Conservation (phyloP, 1,284 basidiomycete genomes). For the Mycena sp. region DNA sequence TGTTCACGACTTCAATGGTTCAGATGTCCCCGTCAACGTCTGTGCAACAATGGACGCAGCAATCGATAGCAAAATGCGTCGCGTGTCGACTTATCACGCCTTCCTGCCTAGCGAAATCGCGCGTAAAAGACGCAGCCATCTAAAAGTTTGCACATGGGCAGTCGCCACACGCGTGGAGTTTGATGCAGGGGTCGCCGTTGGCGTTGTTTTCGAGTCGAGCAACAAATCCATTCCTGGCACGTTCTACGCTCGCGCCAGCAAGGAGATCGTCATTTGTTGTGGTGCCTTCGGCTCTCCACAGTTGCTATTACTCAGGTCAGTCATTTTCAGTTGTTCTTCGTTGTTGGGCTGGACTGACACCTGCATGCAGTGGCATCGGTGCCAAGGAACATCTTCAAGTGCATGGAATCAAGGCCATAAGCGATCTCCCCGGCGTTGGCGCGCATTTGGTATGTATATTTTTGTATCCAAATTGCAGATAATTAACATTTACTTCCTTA, state of each 20-base stretch:
- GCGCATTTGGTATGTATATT: conserved; percentile 21
- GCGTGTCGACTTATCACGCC: conserved; percentile 14
- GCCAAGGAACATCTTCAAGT: conserved; percentile 21
- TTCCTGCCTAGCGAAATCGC: conserved; percentile 8
- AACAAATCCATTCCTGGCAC: neutral
- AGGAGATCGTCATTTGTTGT: conserved; percentile 40
- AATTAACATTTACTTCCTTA: neutral
- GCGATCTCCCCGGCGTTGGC: conserved; percentile 33
- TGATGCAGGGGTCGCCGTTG: conserved; percentile 14
- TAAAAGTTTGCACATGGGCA: conserved; percentile 16
- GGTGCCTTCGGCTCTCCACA: conserved; percentile 43
- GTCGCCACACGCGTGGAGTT: conserved; percentile 7
- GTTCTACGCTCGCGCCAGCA: conserved; percentile 34
- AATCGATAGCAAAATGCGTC: conserved; percentile 5
- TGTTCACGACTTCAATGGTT: neutral
- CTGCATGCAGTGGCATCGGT: conserved; percentile 34
- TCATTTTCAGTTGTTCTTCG: neutral
- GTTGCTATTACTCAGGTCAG: conserved; percentile 36
- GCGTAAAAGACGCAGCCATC: neutral
- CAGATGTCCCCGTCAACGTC: neutral
- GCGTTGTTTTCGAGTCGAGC: conserved; percentile 18
- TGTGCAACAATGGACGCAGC: conserved; percentile 14
- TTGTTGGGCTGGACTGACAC: neutral
- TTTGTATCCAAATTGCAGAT: conserved; percentile 6
- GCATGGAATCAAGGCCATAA: conserved; percentile 16